Base-by-base conservation (phyloP, 2,329 filamentous ascomycete genomes). In the Cercospora berteroae region DNA sequence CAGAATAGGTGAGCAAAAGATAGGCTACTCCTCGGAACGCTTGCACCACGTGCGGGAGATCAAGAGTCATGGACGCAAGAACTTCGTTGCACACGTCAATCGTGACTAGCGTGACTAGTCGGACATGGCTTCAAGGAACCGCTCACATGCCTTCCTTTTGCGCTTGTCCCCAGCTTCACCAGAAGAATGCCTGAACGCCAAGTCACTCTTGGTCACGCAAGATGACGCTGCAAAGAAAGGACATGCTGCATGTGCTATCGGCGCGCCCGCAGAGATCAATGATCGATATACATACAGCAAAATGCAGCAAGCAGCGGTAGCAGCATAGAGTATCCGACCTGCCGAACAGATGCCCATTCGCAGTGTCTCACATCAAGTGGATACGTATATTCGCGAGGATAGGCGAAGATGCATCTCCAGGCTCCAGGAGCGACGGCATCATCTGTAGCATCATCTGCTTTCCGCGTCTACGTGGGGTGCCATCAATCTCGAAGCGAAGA, bases 11-110 rank as follows among this genome's bases (percentile, higher is more conserved):
- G 20, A 20, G 36, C 31, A 27, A 25, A 18, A 48, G 58, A 60
- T 60, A 60, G 58, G 58, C 33, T 42, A 60, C 58, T 42, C 58
- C 48, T 60, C 58, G 36, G 57, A 60, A 50, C 18, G 8, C 10
- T 23, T 50, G 18, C 42, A 48, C 42, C 42, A 48, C 42, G 42
- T 23, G 42, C 42, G 42, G 10, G 10, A 48, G 42, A 48, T 48
- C 42, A 48, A 48, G 42, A 48, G 20, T 48, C 42, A 23, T 23
- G 23, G 42, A 18, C 20, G n/a, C 42, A 48, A 48, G n/a, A 42
- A 42, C 36, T 42, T 42, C 36, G 36, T 42, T n/a, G 36, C 36
- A 42, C 36, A 42, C 36, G 36, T 42, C 36, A 42, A 42, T n/a
- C 36, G 16, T 42, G 16, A 16, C 36, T 42, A 42, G 36, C 36